phyloP scores from a whole-genome alignment of 768 basidiomycete species.

The Boletus sp. region DNA sequence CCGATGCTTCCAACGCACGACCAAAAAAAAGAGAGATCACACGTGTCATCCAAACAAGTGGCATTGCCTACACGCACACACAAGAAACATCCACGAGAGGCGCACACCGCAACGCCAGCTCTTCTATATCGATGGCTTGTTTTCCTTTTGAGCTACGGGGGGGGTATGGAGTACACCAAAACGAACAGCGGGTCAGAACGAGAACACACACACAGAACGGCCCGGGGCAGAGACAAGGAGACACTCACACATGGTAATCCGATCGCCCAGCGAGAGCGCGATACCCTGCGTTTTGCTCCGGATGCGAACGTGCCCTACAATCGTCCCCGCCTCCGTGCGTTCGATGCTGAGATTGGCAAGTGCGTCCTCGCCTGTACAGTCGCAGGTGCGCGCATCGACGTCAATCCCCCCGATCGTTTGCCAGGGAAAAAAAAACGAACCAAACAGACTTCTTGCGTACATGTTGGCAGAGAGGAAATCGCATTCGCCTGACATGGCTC shows the following conservation, averaged over 20 bases:
- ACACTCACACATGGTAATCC: slow-evolving; percentile 61
- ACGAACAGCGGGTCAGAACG: no score
- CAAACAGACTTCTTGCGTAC: slow-evolving; percentile 93
- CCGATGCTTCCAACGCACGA: no score
- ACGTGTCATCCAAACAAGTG: no score
- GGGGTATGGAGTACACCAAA: no score
- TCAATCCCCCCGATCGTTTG: not conserved
- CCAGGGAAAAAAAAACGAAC: slow-evolving; percentile 29
- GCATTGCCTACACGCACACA: no score
- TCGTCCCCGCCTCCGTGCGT: slow-evolving; percentile 71
- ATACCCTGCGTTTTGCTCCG: slow-evolving; percentile 98
- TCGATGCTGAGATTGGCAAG: slow-evolving; percentile 94
- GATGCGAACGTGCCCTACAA: slow-evolving; percentile 93
- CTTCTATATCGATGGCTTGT: slow-evolving; percentile 30
- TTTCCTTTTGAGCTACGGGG: slow-evolving; percentile 45
- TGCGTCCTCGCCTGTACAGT: slow-evolving; percentile 90
- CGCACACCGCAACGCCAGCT: not conserved
- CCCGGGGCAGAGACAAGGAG: not conserved
- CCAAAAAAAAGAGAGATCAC: no score
- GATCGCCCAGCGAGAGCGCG: slow-evolving; percentile 89
- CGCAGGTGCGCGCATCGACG: no score
- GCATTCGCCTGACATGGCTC: slow-evolving; percentile 87
- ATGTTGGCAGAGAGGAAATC: slow-evolving; percentile 96
- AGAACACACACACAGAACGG: no score
- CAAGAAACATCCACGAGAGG: not conserved